phyloP scores from a whole-genome alignment of 129 eudicot species.

The Centaurea solstitialis region DNA sequence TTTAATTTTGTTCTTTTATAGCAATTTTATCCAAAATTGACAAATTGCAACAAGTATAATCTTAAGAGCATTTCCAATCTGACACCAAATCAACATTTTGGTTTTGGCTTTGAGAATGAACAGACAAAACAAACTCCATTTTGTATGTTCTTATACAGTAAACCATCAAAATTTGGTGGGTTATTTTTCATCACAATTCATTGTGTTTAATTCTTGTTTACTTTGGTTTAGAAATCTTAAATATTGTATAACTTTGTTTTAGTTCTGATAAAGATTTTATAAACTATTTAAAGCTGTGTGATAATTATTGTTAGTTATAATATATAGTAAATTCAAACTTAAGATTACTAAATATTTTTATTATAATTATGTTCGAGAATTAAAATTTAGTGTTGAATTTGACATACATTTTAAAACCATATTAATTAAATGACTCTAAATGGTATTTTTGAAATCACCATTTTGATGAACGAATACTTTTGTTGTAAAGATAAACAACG shows the following conservation, averaged over 20 bases:
- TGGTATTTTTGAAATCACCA: too few relatives aligned
- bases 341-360: too few relatives aligned
- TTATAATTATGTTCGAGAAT: too few relatives aligned
- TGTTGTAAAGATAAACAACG: too few relatives aligned
- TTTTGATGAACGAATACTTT: too few relatives aligned
- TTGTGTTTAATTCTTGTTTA: neutral
- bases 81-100: neutral
- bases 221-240: neutral
- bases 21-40: neutral
- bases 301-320: neutral
- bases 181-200: neutral
- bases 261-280: neutral
- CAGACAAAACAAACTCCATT: neutral
- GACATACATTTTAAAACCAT: too few relatives aligned
- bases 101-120: neutral
- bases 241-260: neutral
- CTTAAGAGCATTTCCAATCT: neutral
- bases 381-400: too few relatives aligned
- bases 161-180: neutral
- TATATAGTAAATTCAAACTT: too few relatives aligned
- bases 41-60: neutral
- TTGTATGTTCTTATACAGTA: neutral
- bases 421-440: too few relatives aligned
- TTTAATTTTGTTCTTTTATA: too few relatives aligned
- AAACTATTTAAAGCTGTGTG: neutral